Percentiles rank a stretch among this genome's conserved stretches.
Conservation (phyloP, 2,329 filamentous ascomycete species). For the Dendryphion nanum region DNA sequence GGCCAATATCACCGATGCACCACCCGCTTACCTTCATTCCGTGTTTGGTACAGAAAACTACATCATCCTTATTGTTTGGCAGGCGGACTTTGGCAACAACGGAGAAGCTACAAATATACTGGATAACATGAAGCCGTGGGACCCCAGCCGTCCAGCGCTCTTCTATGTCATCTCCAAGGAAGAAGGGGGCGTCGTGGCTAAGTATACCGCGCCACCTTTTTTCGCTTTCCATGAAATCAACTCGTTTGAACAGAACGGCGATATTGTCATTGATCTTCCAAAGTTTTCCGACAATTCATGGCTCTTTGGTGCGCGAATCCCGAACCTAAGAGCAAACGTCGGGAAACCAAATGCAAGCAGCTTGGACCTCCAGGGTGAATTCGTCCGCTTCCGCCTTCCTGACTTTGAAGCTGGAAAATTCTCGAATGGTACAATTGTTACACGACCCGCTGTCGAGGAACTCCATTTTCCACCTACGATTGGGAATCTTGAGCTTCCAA, state of each 20-base stretch:
- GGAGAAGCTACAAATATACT: constrained; percentile 1
- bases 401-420: neutral
- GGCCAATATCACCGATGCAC: constrained; percentile 8
- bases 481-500: constrained; percentile 8
- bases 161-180: constrained; percentile 9
- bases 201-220: constrained; percentile 6
- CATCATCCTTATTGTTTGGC: constrained; percentile 7
- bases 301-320: constrained; percentile 1
- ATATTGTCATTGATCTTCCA: constrained; percentile 6
- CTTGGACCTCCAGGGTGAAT: constrained; percentile 2
- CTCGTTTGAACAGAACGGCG: constrained; percentile 6
- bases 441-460: constrained; percentile 2
- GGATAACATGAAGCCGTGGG: constrained; percentile 6
- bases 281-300: constrained; percentile 1
- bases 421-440: neutral
- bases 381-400: constrained; percentile 4
- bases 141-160: constrained; percentile 2
- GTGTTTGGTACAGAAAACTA: constrained; percentile 7
- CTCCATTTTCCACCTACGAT: constrained; percentile 1
- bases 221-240: constrained; percentile 10
- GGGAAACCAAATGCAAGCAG: constrained; percentile 1
- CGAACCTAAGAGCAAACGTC: neutral
- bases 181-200: constrained; percentile 4
- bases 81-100: constrained; percentile 2
- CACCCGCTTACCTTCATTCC: constrained; percentile 6